These are phyloP conservation scores for Microbotryum intermedium DNA, from an alignment of 1,284 basidiomycete genomes.

Conservation along the genomic window DNA sequence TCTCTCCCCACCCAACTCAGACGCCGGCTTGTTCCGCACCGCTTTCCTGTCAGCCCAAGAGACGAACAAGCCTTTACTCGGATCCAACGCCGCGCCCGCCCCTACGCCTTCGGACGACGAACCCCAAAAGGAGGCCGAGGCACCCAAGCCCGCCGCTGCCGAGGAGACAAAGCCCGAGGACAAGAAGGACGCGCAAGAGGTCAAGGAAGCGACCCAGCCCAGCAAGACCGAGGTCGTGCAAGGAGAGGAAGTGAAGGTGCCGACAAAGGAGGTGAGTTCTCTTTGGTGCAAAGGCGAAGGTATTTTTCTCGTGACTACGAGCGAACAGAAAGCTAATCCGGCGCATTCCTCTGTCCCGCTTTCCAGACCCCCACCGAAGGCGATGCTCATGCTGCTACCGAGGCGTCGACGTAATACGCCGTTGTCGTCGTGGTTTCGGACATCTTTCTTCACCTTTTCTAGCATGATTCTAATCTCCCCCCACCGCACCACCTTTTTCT, in stretches of 20 bases:
- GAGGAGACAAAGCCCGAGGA: conserved; percentile 9
- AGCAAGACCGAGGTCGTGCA: no score
- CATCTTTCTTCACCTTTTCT: no score
- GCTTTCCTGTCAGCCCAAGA: conserved; percentile 74
- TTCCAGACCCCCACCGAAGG: not conserved
- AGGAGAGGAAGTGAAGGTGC: not conserved
- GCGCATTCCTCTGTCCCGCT: not conserved
- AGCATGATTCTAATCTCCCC: no score
- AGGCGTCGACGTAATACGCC: not conserved
- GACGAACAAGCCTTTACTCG: conserved; percentile 52
- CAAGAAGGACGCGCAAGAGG: conserved; percentile 14
- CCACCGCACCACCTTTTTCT: no score
- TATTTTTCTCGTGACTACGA: not conserved
- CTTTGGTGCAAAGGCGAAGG: no score
- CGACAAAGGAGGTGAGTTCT: not conserved
- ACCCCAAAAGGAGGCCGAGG: conserved; percentile 3
- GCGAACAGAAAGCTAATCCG: not conserved
- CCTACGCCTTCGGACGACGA: conserved; percentile 26
- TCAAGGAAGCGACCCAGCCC: not conserved
- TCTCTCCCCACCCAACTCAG: conserved; percentile 45
- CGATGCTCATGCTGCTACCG: not conserved
- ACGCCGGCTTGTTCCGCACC: conserved; percentile 77
- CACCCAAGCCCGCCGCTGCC: conserved; percentile 9
- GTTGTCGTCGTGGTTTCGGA: no score
- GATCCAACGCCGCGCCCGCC: conserved; percentile 36